These are phyloP conservation scores for Calonectria honghensis DNA, from an alignment of 2,329 filamentous ascomycete genomes.

Conservation along the genomic window DNA sequence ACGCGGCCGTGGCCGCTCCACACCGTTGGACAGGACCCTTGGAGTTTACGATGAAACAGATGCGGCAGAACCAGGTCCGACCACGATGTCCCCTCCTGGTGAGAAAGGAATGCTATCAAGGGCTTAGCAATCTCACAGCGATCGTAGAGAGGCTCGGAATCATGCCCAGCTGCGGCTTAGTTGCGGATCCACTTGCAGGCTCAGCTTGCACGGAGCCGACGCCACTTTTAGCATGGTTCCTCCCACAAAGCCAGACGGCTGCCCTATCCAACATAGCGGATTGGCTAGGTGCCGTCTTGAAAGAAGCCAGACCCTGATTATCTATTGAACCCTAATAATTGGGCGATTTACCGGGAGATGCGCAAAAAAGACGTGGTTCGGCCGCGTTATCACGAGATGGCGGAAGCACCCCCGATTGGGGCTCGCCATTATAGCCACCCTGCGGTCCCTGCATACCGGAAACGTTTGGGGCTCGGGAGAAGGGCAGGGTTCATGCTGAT, in stretches of 20 bases:
- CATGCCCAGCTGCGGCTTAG: constrained; percentile 19
- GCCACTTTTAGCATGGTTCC: not conserved
- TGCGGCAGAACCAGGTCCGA: not conserved
- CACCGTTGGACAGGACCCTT: not conserved
- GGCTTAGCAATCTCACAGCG: not conserved
- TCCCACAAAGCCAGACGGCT: not conserved
- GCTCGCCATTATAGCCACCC: not conserved
- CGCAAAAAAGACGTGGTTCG: not conserved
- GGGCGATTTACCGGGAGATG: not conserved
- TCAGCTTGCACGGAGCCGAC: constrained; percentile 18
- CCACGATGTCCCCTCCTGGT: not conserved
- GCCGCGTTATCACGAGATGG: constrained; percentile 1
- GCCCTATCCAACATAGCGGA: constrained; percentile 3
- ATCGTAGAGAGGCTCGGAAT: not conserved
- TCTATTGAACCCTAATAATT: constrained; percentile 17
- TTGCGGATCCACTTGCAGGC: constrained; percentile 1
- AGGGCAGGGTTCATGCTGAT: not conserved
- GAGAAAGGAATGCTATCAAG: too few species aligned
- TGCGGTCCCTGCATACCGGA: not conserved
- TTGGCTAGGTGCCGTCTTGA: not conserved
- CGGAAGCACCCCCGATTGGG: not conserved
- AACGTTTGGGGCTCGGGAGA: not conserved
- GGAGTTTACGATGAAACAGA: not conserved
- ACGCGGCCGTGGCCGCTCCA: not conserved
- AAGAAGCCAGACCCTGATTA: not conserved